phyloP scores from a whole-genome alignment of 495 filamentous ascomycete species.

The Talaromyces stipitatus region DNA sequence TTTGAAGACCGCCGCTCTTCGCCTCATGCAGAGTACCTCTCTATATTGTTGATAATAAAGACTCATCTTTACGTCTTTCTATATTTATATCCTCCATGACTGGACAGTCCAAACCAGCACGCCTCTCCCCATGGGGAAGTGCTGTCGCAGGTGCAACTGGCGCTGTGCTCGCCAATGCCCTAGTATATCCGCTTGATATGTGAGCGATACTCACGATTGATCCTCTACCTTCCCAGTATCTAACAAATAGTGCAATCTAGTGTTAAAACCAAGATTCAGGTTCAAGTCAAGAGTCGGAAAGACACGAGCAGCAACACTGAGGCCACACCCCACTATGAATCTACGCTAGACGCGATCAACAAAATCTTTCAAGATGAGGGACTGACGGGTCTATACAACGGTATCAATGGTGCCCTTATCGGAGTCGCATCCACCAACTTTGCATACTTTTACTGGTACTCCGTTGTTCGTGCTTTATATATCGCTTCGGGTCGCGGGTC shows the following conservation, averaged over 20 bases:
- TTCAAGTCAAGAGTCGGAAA: conserved; percentile 73
- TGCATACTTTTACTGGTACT: conserved; percentile 99
- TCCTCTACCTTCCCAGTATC: not conserved
- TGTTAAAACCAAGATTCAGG: conserved; percentile 94
- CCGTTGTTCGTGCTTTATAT: conserved; percentile 76
- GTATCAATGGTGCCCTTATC: conserved; percentile 76
- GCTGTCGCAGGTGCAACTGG: conserved; percentile 90
- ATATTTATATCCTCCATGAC: conserved; percentile 50
- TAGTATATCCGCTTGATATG: conserved; percentile 97
- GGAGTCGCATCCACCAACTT: conserved; percentile 98
- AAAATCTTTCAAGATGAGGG: conserved; percentile 85
- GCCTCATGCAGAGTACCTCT: not conserved
- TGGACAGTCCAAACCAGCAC: conserved; percentile 67
- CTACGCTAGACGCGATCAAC: conserved; percentile 76
- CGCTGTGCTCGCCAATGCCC: conserved; percentile 87
- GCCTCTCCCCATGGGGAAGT: conserved; percentile 86
- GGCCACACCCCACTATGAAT: conserved; percentile 66
- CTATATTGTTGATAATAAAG: not conserved
- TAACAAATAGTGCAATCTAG: conserved; percentile 34
- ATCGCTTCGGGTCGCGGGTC: conserved; percentile 55
- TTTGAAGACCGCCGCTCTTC: not conserved
- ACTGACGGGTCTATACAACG: conserved; percentile 74
- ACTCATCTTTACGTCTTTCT: not conserved
- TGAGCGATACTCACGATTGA: conserved; percentile 34
- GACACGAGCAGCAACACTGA: conserved; percentile 16